Evolutionary conservation across 768 basidiomycete genomes (phyloP).

Genomic region (Rhodotorula paludigena): DNA sequence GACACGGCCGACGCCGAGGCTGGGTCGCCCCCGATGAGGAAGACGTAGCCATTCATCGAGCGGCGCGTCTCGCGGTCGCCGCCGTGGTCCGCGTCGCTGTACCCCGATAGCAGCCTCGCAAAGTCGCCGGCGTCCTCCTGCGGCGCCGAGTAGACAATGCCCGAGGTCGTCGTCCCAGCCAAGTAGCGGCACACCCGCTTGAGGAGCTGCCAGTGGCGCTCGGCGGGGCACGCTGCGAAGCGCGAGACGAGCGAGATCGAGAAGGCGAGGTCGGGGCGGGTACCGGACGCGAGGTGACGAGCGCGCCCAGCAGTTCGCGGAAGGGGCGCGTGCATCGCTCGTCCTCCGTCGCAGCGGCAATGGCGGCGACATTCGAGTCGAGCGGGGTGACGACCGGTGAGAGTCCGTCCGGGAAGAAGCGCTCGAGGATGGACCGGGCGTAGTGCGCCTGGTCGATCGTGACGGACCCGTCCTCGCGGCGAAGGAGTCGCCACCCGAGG

Average conservation of each 20-base stretch:
- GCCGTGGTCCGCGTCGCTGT: not conserved
- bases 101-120: not conserved
- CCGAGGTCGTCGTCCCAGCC: conserved; percentile 40
- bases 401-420: conserved; percentile 44
- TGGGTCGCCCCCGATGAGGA: not conserved
- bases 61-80: not conserved
- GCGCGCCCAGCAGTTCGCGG: conserved; percentile 10
- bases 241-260: conserved; percentile 41
- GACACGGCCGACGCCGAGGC: not conserved
- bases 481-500: not conserved
- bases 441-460: conserved; percentile 34
- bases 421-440: conserved; percentile 45
- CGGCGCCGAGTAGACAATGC: conserved; percentile 40
- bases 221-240: not conserved
- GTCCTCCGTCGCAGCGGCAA: not conserved
- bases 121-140: conserved; percentile 2
- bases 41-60: not conserved
- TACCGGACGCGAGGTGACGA: conserved; percentile 43
- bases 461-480: not conserved
- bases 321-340: not conserved
- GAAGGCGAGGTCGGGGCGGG: conserved; percentile 44
- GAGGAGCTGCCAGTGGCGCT: conserved; percentile 2
- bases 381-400: conserved; percentile 46
- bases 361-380: conserved; percentile 28
- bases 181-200: conserved; percentile 52